phyloP scores from a whole-genome alignment of 495 filamentous ascomycete species.

The Hypoxylon intermedium region DNA sequence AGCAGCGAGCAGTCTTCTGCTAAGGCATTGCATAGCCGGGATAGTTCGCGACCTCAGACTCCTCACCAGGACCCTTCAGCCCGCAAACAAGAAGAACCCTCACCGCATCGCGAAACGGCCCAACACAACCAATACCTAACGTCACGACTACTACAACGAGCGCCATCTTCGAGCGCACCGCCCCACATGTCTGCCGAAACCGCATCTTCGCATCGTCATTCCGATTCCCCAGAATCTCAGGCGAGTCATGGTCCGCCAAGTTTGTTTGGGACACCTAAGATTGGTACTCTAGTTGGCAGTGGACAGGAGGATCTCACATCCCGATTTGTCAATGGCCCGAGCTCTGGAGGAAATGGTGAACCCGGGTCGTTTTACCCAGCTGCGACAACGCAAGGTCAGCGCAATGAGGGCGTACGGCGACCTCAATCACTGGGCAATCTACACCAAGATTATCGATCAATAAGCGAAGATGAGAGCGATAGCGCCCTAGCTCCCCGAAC shows the following conservation, averaged over 20 bases:
- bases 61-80: constrained; percentile 27
- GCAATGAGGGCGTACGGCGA: constrained; percentile 37
- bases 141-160: constrained; percentile 64
- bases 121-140: constrained; percentile 60
- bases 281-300: constrained; percentile 48
- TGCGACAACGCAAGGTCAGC: constrained; percentile 17
- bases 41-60: constrained; percentile 33
- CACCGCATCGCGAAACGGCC: constrained; percentile 39
- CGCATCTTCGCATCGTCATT: constrained; percentile 53
- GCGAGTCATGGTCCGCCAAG: constrained; percentile 47
- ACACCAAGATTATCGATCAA: constrained; percentile 33
- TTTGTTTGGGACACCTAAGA: constrained; percentile 50
- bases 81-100: constrained; percentile 35
- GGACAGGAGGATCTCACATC: constrained; percentile 58
- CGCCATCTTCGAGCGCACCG: constrained; percentile 60
- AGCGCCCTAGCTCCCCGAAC: constrained; percentile 48
- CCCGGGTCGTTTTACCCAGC: constrained; percentile 40
- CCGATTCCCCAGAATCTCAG: constrained; percentile 52
- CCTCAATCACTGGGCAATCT: constrained; percentile 50
- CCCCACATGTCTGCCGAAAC: constrained; percentile 66
- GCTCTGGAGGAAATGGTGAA: constrained; percentile 41
- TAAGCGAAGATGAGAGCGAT: constrained; percentile 49
- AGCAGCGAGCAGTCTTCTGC: constrained; percentile 47
- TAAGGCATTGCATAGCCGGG: constrained; percentile 27
- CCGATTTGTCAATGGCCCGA: constrained; percentile 57